Evolutionary conservation across 139 green algal species (phyloP), one percentile per base, ranked within the genome.

Genomic region (Chlamydomonas incerta): DNA sequence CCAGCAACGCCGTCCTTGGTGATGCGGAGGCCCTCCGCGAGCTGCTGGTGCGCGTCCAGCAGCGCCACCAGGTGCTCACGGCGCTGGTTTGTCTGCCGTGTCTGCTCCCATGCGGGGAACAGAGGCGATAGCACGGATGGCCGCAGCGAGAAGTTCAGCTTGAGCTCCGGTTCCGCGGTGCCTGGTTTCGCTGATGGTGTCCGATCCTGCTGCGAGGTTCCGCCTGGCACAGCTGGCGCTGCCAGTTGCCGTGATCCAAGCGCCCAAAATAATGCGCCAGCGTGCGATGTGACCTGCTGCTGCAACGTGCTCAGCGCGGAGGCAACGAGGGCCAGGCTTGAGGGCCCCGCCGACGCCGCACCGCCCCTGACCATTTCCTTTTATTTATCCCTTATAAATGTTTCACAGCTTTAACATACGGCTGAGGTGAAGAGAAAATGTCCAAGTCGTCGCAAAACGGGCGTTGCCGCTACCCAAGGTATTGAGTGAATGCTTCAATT

Each of bases 31-130:
- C 46, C 46, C 5, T 35, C 46, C 28, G 87, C 74, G 4, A 89
- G 80, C 41, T 75, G 65, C 35, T 57, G 29, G 65, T 91, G 58
- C 33, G 83, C 58, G 31, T 74, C 70, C 6, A 93, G 70, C 58
- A 93, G 90, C 26, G 77, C 80, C 3, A 66, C 58, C 60, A 92
- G 90, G 17, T 72, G 82, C n/a, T 74, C 86, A 74, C 33, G 81
- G 84, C 47, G 84, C 55, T 34, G 86, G 0, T 50, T 41, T 1
- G 46, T 4, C 14, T 82, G 34, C 5, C 66, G 76, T 3, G 81
- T 55, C 15, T 86, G 52, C 8, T 72, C 35, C 74, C 81, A 89
- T 9, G 47, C 33, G 5, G 70, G 24, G 77, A 81, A 89, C 41
- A 89, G 60, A 2, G 77, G 85, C 14, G 85, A 89, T 23, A 89